A percentile compares a stretch with the other conserved stretches of the same genome.
phyloP scores from a whole-genome alignment of 2,329 filamentous ascomycete species.

The Biscogniauxia mediterranea region DNA sequence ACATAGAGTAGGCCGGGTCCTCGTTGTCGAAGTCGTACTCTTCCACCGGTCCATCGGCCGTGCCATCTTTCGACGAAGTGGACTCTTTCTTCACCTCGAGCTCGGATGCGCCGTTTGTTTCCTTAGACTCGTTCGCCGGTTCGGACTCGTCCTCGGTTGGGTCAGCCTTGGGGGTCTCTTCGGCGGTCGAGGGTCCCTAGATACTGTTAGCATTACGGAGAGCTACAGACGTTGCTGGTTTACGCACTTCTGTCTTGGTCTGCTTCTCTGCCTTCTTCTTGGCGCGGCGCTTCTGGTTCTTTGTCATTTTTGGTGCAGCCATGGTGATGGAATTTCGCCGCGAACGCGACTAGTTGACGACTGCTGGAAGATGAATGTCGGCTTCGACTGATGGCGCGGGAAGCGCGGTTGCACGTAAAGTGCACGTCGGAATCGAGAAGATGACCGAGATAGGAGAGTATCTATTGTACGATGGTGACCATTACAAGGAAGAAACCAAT shows the following conservation, averaged over 20 bases:
- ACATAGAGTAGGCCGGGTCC: constrained; percentile 80
- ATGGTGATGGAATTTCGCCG: constrained; percentile 42
- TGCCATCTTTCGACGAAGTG: constrained; percentile 34
- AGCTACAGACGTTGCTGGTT: constrained; percentile 9
- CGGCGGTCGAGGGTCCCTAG: constrained; percentile 24
- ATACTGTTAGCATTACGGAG: constrained; percentile 16
- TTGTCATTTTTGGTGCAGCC: constrained; percentile 74
- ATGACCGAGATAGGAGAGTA: background rate
- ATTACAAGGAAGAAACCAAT: background rate
- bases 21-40: constrained; percentile 56
- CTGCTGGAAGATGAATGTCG: no score
- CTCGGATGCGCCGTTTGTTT: constrained; percentile 29
- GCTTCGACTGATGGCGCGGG: background rate
- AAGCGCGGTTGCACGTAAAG: background rate
- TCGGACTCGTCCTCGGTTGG: constrained; percentile 32
- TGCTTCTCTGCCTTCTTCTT: constrained; percentile 94
- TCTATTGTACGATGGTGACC: background rate
- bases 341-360: constrained; percentile 13
- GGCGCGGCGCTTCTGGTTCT: constrained; percentile 89
- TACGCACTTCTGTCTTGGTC: constrained; percentile 53
- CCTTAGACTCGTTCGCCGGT: constrained; percentile 25
- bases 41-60: constrained; percentile 46
- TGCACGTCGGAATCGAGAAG: background rate
- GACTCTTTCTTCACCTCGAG: constrained; percentile 44
- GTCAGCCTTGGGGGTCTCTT: constrained; percentile 34